Evolutionary conservation across 345 rosid species (phyloP).

Genomic region (Heritiera littoralis): DNA sequence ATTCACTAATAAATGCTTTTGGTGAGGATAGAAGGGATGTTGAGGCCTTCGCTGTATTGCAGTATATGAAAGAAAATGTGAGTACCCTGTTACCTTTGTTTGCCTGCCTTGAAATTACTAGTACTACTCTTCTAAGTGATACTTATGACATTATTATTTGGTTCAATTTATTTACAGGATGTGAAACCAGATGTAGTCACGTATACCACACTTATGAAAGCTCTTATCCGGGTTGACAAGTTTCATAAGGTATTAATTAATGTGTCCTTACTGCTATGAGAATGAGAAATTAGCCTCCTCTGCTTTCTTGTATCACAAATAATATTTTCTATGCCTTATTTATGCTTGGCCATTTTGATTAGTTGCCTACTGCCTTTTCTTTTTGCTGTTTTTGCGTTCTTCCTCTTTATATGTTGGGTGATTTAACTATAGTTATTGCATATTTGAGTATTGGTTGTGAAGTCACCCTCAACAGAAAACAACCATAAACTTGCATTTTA

Average conservation of each 20-base stretch:
- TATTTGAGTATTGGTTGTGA: neutral
- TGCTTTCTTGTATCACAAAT: neutral
- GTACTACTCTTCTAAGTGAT: slow-evolving; percentile 5
- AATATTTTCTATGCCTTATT: neutral
- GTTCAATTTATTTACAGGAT: slow-evolving; percentile 52
- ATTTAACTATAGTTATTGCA: neutral
- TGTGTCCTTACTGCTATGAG: slow-evolving; percentile 1
- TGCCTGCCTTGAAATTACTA: neutral
- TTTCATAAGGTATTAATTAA: slow-evolving; percentile 59
- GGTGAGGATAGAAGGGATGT: slow-evolving; percentile 91
- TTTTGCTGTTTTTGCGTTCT: neutral
- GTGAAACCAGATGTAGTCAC: slow-evolving; percentile 95
- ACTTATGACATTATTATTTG: slow-evolving; percentile 28
- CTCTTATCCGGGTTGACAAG: slow-evolving; percentile 86
- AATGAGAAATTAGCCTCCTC: slow-evolving; percentile 1
- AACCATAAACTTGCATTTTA: slow-evolving; percentile 6
- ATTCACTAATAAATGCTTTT: slow-evolving; percentile 92
- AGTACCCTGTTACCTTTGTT: slow-evolving; percentile 21
- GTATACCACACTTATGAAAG: slow-evolving; percentile 91
- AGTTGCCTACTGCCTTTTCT: neutral
- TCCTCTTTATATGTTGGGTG: neutral
- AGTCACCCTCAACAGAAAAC: neutral
- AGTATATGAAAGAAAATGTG: slow-evolving; percentile 93
- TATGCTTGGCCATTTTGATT: neutral
- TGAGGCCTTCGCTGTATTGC: slow-evolving; percentile 91